Conservation (phyloP, 495 filamentous ascomycete species). For the Clohesyomyces aquaticus region DNA sequence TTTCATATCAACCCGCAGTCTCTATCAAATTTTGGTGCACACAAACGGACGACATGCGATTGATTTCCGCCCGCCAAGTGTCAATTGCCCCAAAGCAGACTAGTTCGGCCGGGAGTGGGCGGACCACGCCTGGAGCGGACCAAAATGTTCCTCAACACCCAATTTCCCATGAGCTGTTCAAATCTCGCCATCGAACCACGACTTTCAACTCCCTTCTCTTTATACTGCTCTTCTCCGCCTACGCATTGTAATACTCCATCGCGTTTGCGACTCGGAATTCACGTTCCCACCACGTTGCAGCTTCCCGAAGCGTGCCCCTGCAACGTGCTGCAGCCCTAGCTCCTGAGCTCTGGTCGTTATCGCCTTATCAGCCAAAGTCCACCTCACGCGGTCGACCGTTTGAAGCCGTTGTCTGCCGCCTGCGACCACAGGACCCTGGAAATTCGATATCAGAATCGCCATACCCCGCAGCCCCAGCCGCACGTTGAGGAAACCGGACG, state of each 20-base stretch:
- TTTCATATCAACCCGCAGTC: no score
- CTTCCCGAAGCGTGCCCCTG: conserved; percentile 12
- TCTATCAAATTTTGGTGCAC: no score
- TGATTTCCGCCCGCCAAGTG: not conserved
- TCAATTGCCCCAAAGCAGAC: not conserved
- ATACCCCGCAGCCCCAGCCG: not conserved
- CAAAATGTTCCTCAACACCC: conserved; percentile 18
- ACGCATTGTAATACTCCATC: not conserved
- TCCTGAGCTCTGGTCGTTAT: conserved; percentile 30
- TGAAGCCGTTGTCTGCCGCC: not conserved
- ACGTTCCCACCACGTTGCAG: not conserved
- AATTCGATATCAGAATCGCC: not conserved
- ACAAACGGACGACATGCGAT: not conserved
- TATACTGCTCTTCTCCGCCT: not conserved
- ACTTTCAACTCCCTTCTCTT: no score
- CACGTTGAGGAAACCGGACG: not conserved
- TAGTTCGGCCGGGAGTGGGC: conserved; percentile 3
- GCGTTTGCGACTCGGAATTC: not conserved
- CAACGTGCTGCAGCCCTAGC: conserved; percentile 19
- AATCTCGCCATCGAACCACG: conserved; percentile 3
- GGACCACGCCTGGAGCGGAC: no score
- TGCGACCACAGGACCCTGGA: no score
- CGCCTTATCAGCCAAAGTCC: conserved; percentile 19
- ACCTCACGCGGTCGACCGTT: not conserved
- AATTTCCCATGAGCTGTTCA: not conserved